Conservation (phyloP, 139 green algal genomes). For the Chlorella sp. region DNA sequence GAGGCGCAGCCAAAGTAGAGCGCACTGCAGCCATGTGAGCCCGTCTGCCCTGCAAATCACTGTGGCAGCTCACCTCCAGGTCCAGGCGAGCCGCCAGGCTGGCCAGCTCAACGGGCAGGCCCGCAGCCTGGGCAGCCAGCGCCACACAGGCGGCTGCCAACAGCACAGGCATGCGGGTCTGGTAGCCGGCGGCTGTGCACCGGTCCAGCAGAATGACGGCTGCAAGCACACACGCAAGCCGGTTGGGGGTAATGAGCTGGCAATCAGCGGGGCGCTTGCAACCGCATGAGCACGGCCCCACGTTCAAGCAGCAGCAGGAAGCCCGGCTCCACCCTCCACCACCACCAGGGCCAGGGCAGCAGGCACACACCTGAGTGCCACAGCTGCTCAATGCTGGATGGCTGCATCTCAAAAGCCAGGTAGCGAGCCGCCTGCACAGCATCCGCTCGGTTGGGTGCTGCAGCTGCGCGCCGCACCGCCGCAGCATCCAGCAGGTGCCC, state of each 20-base stretch:
- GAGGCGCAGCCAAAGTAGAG: no score
- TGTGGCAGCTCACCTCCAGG: neutral
- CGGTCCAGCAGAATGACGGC: conserved; percentile 32
- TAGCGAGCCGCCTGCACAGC: neutral
- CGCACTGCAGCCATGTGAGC: no score
- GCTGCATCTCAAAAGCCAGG: neutral
- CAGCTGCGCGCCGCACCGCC: neutral
- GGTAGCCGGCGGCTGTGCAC: neutral
- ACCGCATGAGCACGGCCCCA: no score
- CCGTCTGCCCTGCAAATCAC: neutral
- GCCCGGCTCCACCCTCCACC: no score
- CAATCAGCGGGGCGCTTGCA: neutral
- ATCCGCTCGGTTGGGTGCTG: neutral
- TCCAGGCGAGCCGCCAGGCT: neutral
- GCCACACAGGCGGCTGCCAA: conserved; percentile 19
- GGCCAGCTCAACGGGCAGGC: neutral
- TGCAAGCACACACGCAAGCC: no score
- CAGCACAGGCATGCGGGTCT: neutral
- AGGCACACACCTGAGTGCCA: neutral
- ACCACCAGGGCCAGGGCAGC: no score
- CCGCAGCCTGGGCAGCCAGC: neutral
- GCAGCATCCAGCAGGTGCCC: neutral
- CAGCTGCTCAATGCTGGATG: neutral
- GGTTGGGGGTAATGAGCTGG: no score
- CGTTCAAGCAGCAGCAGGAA: no score